Evolutionary conservation across 805 yeast genomes (phyloP), one percentile per base, ranked within the genome.

Genomic region (Brettanomyces naardenensis): DNA sequence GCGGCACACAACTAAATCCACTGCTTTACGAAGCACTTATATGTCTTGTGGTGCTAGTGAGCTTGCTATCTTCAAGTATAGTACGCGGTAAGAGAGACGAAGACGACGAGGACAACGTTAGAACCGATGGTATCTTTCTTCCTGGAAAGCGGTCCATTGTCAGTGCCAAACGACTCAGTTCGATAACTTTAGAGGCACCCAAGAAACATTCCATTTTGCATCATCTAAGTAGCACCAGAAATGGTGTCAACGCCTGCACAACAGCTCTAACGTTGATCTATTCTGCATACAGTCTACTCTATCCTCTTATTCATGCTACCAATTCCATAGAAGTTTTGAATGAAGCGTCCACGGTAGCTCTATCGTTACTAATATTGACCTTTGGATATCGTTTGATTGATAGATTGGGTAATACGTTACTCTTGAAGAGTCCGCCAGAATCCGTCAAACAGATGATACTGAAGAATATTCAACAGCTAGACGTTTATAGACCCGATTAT

Each of bases 401-500:
- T 37, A 58, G 66, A 13, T 56, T 78, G 13, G 78, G 80, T 0
- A 70, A 69, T 3, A 67, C 76, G 7, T 58, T 79, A 17, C 51
- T 79, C 23, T 51, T 79, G 19, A 68, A 76, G 10, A 73, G 66
- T 40, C 84, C 84, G 2, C 26, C 31, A 2, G 58, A 58, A 39
- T 65, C 64, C 20, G 52, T 37, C 41, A 63, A 35, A 35, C 41
- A 61, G 0, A 3, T 14, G 10, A 66, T 83, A 4, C 56, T 56
- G n/a, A 68, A 66, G 31, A 53, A 56, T 9, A 67, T 83, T n/a
- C 54, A 61, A 19, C 51, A 53, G 1, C 55, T 78, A n/a, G 77
- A 73, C 11, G 61, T 60, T 28, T 83, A 72, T 57, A 75, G 71
- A 48, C 55, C 68, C 3, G 56, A 62, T 4, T 80, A 77, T 48